These are phyloP conservation scores for Ganoderma multipileum DNA, from an alignment of 1,284 basidiomycete species.

Conservation along the genomic window DNA sequence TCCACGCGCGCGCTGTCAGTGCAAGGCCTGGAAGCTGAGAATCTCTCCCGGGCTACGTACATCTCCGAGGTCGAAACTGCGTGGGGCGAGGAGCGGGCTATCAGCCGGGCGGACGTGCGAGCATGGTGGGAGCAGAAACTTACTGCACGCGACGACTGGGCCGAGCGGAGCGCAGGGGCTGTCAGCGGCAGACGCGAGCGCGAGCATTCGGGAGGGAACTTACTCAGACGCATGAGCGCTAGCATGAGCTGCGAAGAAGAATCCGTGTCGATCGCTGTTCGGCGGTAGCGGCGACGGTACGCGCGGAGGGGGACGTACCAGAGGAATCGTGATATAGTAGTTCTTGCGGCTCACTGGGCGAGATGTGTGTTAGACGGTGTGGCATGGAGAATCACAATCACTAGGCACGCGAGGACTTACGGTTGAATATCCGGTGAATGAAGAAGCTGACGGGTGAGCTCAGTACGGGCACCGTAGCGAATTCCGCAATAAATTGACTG, in stretches of 20 bases:
- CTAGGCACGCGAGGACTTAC: slow-evolving; percentile 17
- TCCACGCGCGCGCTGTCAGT: not conserved
- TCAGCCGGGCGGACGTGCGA: not conserved
- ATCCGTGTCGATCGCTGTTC: not conserved
- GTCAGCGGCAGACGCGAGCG: not conserved
- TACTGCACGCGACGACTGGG: slow-evolving; percentile 27
- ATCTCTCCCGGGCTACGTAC: slow-evolving; percentile 30
- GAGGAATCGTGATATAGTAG: slow-evolving; percentile 44
- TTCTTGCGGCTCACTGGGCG: slow-evolving; percentile 48
- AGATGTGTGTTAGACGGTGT: not conserved
- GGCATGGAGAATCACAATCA: not conserved
- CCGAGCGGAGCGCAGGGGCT: not conserved
- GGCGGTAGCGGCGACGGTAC: not conserved
- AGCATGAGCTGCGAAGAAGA: slow-evolving; percentile 28
- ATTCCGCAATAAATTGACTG: slow-evolving; percentile 10
- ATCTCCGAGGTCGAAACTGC: slow-evolving; percentile 44
- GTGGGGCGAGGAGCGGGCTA: too few relatives aligned
- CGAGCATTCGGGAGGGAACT: not conserved
- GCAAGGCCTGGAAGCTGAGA: not conserved
- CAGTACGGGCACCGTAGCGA: not conserved
- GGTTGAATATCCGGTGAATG: slow-evolving; percentile 27
- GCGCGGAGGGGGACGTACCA: slow-evolving; percentile 40
- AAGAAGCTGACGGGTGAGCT: slow-evolving; percentile 24
- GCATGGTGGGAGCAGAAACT: not conserved
- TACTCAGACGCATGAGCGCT: slow-evolving; percentile 32